These are phyloP conservation scores for Aspergillus brunneoviolaceus DNA, from an alignment of 2,329 filamentous ascomycete genomes.

Conservation along the genomic window DNA sequence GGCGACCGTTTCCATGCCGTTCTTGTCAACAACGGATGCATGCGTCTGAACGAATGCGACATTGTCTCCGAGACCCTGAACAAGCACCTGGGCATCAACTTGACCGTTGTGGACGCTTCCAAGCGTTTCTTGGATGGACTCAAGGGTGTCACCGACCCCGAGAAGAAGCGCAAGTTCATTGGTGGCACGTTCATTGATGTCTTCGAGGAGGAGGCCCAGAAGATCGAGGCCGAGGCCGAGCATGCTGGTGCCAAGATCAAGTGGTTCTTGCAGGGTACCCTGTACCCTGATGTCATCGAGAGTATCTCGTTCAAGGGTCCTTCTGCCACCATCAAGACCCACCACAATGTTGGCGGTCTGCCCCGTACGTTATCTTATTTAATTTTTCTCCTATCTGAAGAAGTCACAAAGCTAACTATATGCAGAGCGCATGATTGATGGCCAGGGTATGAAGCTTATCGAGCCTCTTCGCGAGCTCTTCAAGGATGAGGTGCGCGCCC, in stretches of 20 bases:
- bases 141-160: constrained; percentile 73
- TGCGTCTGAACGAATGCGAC: constrained; percentile 81
- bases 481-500: constrained; percentile 75
- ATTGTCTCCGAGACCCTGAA: constrained; percentile 77
- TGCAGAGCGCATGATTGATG: constrained; percentile 51
- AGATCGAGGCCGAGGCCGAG: constrained; percentile 70
- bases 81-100: constrained; percentile 80
- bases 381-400: too few species aligned
- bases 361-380: neutral
- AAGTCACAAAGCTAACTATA: neutral
- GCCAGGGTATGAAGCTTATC: constrained; percentile 53
- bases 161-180: constrained; percentile 89
- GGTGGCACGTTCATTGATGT: constrained; percentile 77
- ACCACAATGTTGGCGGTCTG: constrained; percentile 49
- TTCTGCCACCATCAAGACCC: constrained; percentile 70
- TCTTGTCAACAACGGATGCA: constrained; percentile 79
- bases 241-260: constrained; percentile 71
- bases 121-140: constrained; percentile 76
- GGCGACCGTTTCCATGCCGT: constrained; percentile 81
- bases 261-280: constrained; percentile 83
- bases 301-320: constrained; percentile 72
- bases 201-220: constrained; percentile 75
- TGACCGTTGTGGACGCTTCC: constrained; percentile 79
- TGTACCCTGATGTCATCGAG: constrained; percentile 72
- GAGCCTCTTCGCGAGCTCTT: constrained; percentile 78